These are phyloP conservation scores for Arctium minus DNA, from an alignment of 129 eudicot species.

Conservation along the genomic window DNA sequence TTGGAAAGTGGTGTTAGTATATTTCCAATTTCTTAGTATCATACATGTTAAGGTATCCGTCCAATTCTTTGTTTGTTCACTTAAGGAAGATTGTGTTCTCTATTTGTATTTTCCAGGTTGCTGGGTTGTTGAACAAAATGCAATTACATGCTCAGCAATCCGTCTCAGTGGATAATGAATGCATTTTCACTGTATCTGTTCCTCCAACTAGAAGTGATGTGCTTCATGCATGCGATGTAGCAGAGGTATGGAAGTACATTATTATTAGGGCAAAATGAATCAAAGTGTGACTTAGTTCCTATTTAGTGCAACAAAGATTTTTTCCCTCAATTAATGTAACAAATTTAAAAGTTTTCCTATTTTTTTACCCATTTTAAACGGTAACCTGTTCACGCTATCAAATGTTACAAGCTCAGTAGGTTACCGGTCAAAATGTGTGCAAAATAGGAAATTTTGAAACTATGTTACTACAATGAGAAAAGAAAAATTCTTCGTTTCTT, in stretches of 20 bases:
- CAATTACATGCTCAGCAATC: conserved; percentile 55
- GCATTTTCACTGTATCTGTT: conserved; percentile 55
- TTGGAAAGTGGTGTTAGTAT: neutral
- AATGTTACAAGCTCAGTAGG: neutral
- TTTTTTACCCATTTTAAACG: neutral
- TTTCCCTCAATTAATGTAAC: neutral
- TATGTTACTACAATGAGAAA: neutral
- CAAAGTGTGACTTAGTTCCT: neutral
- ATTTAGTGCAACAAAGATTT: neutral
- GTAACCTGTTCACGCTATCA: neutral
- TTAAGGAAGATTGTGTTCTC: neutral
- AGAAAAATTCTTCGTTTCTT: neutral
- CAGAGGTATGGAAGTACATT: conserved; percentile 55
- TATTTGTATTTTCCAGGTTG: conserved; percentile 41
- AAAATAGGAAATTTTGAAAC: neutral
- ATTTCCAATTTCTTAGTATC: neutral
- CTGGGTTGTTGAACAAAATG: conserved; percentile 50
- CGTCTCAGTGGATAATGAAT: conserved; percentile 29
- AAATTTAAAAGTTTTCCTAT: neutral
- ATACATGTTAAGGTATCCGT: neutral
- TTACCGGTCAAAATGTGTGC: neutral
- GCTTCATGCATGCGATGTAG: conserved; percentile 96
- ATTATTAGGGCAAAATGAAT: neutral
- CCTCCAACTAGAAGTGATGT: conserved; percentile 99
- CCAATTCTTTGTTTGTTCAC: neutral